phyloP scores from a whole-genome alignment of 164 flowering plant species.

The Pachysandra terminalis region DNA sequence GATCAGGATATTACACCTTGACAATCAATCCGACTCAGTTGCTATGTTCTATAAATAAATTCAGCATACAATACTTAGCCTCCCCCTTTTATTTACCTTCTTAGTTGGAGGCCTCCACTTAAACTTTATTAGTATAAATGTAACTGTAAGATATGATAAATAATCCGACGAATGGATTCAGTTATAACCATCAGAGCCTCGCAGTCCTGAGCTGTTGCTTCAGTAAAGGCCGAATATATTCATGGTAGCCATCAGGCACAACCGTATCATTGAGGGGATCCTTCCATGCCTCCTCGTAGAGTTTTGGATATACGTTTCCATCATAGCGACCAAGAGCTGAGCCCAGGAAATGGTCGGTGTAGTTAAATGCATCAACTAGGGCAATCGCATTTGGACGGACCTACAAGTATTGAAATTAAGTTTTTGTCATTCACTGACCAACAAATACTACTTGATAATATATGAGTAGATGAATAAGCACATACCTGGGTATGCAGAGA shows the following conservation, averaged over 20 bases:
- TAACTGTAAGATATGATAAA: too few species aligned
- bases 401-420: constrained; percentile 24
- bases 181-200: constrained; percentile 37
- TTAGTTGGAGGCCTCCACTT: too few species aligned
- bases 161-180: too few species aligned
- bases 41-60: too few species aligned
- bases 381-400: constrained; percentile 91
- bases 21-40: too few species aligned
- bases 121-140: too few species aligned
- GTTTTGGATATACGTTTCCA: constrained; percentile 96
- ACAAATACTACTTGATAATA: neutral
- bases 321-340: constrained; percentile 90
- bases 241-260: constrained; percentile 85
- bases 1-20: too few species aligned
- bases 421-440: neutral
- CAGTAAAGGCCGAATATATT: constrained; percentile 72
- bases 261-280: constrained; percentile 87
- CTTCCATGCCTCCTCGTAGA: constrained; percentile 89
- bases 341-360: constrained; percentile 92
- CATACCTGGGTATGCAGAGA: constrained; percentile 72
- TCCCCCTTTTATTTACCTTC: too few species aligned
- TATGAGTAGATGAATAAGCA: neutral
- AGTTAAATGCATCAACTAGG: constrained; percentile 90
- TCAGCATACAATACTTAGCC: too few species aligned
- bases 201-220: constrained; percentile 74